These are phyloP conservation scores for Cinnamomum chago DNA, from an alignment of 164 flowering plant species.

Conservation along the genomic window DNA sequence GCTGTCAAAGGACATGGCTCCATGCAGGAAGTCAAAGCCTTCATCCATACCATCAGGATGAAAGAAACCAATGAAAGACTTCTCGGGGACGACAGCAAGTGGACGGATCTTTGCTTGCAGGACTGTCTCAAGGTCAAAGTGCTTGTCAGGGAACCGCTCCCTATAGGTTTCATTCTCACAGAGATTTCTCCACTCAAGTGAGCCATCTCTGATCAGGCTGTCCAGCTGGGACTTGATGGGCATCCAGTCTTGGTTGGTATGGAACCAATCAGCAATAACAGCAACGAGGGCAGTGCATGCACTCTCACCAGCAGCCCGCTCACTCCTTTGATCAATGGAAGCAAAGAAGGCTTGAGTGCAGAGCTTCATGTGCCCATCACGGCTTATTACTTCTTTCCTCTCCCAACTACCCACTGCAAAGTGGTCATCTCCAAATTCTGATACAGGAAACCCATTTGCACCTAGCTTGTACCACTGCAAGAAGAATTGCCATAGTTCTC, in stretches of 20 bases:
- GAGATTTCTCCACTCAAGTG: conserved; percentile 88
- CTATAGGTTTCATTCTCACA: conserved; percentile 75
- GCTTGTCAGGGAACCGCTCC: conserved; percentile 82
- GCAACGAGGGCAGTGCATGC: conserved; percentile 98
- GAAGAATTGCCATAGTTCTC: not conserved
- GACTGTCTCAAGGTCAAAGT: conserved; percentile 94
- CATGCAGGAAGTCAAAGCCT: conserved; percentile 73
- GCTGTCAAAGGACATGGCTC: conserved; percentile 90
- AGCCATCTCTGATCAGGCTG: conserved; percentile 83
- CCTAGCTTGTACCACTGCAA: conserved; percentile 66
- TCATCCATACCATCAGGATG: conserved; percentile 65
- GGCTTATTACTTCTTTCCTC: conserved; percentile 71
- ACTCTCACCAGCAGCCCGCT: conserved; percentile 93
- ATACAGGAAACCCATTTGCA: conserved; percentile 57
- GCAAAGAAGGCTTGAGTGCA: conserved; percentile 79
- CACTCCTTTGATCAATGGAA: conserved; percentile 92
- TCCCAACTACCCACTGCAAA: conserved; percentile 95
- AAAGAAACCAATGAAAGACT: conserved; percentile 90
- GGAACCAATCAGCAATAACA: conserved; percentile 95
- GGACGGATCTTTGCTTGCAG: conserved; percentile 78
- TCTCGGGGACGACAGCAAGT: conserved; percentile 57
- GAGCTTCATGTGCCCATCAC: conserved; percentile 93
- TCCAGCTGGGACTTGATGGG: conserved; percentile 93
- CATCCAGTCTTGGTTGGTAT: conserved; percentile 54
- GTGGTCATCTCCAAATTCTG: conserved; percentile 87